Base-by-base conservation (phyloP, 139 green algal genomes). In the Yamagishiella unicocca region DNA sequence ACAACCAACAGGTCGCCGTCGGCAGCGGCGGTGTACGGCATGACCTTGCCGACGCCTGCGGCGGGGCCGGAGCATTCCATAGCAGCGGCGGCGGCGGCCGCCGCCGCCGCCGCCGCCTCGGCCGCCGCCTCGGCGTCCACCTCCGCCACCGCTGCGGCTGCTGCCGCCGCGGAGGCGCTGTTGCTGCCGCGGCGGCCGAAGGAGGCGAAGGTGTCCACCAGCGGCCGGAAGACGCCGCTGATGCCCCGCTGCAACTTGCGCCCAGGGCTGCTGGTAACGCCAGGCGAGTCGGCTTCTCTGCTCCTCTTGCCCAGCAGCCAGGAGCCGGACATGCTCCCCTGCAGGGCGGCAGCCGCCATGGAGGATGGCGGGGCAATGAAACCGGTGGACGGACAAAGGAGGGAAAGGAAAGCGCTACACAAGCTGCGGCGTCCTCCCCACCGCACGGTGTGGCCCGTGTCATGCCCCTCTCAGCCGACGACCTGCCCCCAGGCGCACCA, bases 221-320 rank as follows among this genome's bases (percentile, higher is more conserved):
- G 35, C 0, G 76, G 76, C 53, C 35, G 22, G 22, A 83, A 71
- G 10, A 83, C 54, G 54, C 76, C 76, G 53, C 53, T 72, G 35
- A 71, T 64, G 25, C 76, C 76, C 12, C 54, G 33, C 50, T 83
- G 76, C 76, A 83, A 54, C 76, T 83, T 83, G 37, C 76, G 76
- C 53, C 76, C 27, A 24, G 54, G 22, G 54, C 54, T 62, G 54
- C 54, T 62, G 54, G 24, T 62, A n/a, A n/a, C n/a, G n/a, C n/a
- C n/a, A n/a, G n/a, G 24, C 22, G 72, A 62, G 31, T 5, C 29
- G 19, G 53, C 76, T 24, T 83, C 76, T 8, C 76, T 19, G 21
- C 53, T 43, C 53, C 76, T 53, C 50, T 83, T 83, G 76, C 76
- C 54, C 50, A 83, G 76, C 76, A 42, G 35, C 33, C 53, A 37